Percentiles rank a stretch among this genome's conserved stretches.
phyloP scores from a whole-genome alignment of 2,329 filamentous ascomycete species.

The Sordariomycetes sp. region DNA sequence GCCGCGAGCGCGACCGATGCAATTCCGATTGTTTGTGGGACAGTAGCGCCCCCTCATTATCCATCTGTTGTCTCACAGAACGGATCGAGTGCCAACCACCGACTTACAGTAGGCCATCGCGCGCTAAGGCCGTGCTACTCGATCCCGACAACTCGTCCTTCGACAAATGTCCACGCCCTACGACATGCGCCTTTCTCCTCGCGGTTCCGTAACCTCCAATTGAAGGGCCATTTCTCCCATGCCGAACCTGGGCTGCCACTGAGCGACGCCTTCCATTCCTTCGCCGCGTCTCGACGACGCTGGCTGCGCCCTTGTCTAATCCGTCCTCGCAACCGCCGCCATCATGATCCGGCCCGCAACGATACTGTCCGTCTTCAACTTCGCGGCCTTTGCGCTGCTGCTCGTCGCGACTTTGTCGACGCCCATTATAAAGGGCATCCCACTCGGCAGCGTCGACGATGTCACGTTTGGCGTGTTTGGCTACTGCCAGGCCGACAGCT shows the following conservation, averaged over 20 bases:
- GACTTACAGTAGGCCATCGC: background rate
- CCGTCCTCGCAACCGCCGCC: conserved; percentile 15
- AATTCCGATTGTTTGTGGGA: background rate
- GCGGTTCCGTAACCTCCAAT: background rate
- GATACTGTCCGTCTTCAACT: conserved; percentile 73
- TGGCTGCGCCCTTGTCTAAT: conserved; percentile 14
- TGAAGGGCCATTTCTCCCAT: background rate
- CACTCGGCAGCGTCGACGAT: conserved; percentile 63
- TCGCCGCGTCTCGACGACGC: conserved; percentile 31
- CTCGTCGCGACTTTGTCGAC: conserved; percentile 83
- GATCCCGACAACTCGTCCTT: background rate
- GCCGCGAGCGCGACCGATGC: background rate
- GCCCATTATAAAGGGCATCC: conserved; percentile 75
- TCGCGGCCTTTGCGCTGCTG: conserved; percentile 73
- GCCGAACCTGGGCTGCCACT: background rate
- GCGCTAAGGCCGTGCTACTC: background rate
- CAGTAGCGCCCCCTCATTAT: background rate
- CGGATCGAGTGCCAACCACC: background rate
- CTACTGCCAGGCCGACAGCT: conserved; percentile 53
- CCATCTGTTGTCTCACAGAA: background rate
- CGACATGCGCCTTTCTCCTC: background rate
- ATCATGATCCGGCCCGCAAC: conserved; percentile 86
- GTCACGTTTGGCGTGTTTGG: conserved; percentile 89
- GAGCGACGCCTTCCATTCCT: background rate
- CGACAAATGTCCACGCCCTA: background rate